Conservation (phyloP, 495 filamentous ascomycete genomes). For the Xylaria acuta region DNA sequence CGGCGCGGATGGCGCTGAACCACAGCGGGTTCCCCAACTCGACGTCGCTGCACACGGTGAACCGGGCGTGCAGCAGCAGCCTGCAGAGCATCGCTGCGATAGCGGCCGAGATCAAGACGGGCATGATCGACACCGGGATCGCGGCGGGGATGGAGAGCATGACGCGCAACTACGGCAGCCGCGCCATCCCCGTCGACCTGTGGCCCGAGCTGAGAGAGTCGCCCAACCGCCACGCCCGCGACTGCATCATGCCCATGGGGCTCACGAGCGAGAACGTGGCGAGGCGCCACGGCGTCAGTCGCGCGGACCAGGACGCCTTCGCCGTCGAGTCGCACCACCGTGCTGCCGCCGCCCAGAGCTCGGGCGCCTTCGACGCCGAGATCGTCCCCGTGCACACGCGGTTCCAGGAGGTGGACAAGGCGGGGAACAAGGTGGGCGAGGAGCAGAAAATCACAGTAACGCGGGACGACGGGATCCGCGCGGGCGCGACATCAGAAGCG, state of each 20-base stretch:
- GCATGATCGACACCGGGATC: constrained; percentile 77
- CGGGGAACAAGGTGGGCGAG: constrained; percentile 61
- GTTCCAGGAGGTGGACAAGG: constrained; percentile 68
- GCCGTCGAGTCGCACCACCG: constrained; percentile 75
- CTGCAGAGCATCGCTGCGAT: constrained; percentile 76
- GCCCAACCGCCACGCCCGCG: constrained; percentile 69
- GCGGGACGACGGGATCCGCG: constrained; percentile 83
- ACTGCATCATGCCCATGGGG: constrained; percentile 95
- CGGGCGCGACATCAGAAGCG: constrained; percentile 67
- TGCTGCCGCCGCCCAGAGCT: constrained; percentile 69
- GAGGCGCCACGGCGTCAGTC: constrained; percentile 70
- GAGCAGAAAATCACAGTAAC: constrained; percentile 60
- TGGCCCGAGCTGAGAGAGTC: constrained; percentile 75
- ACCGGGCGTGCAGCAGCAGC: constrained; percentile 82
- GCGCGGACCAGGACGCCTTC: constrained; percentile 83
- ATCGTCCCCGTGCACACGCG: constrained; percentile 76
- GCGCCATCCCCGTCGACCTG: constrained; percentile 81
- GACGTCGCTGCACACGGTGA: constrained; percentile 82
- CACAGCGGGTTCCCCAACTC: constrained; percentile 75
- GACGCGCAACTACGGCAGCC: constrained; percentile 84
- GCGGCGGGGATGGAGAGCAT: constrained; percentile 94
- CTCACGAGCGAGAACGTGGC: constrained; percentile 93
- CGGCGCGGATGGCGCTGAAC: constrained; percentile 87
- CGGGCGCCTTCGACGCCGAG: constrained; percentile 76
- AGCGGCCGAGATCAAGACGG: constrained; percentile 72